These are phyloP conservation scores for Leccinum fibrillosum DNA, from an alignment of 768 basidiomycete genomes.

Conservation along the genomic window DNA sequence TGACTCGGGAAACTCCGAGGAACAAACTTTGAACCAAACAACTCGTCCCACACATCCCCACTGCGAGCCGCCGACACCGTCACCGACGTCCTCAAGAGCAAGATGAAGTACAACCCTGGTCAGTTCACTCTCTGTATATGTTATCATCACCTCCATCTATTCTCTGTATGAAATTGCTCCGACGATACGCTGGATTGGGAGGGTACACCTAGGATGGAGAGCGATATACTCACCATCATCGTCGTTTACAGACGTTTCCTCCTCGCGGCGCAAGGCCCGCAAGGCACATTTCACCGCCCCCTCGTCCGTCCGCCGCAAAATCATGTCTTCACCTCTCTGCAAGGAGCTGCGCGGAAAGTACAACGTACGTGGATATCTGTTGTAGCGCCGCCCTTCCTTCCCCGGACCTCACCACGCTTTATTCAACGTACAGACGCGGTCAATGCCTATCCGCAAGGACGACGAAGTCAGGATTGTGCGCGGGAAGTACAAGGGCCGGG, in stretches of 20 bases:
- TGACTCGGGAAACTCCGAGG: conserved; percentile 23
- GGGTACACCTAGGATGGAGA: conserved; percentile 41
- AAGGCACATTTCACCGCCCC: conserved; percentile 98
- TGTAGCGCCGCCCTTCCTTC: not conserved
- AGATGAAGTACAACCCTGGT: conserved; percentile 86
- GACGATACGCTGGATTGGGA: conserved; percentile 54
- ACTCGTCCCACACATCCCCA: conserved; percentile 18
- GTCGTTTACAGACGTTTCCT: conserved; percentile 67
- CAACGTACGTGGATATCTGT: conserved; percentile 56
- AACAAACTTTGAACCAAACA: conserved; percentile 38
- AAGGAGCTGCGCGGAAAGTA: conserved; percentile 94
- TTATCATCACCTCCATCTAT: conserved; percentile 14
- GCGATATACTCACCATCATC: conserved; percentile 31
- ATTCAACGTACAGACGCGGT: conserved; percentile 59
- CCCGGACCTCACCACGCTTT: not conserved
- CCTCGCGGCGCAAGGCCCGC: conserved; percentile 95
- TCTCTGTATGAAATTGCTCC: conserved; percentile 24
- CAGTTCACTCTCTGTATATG: conserved; percentile 38
- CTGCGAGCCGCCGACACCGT: conserved; percentile 40
- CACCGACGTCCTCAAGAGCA: conserved; percentile 60
- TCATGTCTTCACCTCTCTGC: conserved; percentile 94
- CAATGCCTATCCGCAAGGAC: conserved; percentile 94
- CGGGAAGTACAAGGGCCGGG: conserved; percentile 97
- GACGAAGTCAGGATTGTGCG: conserved; percentile 97
- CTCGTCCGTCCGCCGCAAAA: conserved; percentile 92